phyloP scores from a whole-genome alignment of 1,139 yeast species.

The Diutina neorugosa region DNA sequence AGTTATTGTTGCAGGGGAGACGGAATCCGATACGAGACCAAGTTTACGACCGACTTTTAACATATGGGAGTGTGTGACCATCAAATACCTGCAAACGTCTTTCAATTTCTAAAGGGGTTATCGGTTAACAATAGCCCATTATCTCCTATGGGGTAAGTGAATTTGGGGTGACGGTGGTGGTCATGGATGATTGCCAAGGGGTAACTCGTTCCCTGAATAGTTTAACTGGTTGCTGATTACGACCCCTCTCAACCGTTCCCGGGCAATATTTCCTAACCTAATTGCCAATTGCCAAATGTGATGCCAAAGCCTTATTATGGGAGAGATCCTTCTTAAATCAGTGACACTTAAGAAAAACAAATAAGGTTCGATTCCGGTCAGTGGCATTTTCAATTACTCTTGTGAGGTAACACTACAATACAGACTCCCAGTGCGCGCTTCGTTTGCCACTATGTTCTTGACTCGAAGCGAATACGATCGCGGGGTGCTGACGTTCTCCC shows the following conservation, averaged over 20 bases:
- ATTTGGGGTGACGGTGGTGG: too few relatives aligned
- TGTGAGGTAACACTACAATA: not conserved
- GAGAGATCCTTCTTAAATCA: too few relatives aligned
- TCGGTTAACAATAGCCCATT: not conserved
- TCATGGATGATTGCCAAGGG: too few relatives aligned
- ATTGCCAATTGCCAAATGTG: too few relatives aligned
- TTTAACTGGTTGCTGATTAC: too few relatives aligned
- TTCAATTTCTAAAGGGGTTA: not conserved
- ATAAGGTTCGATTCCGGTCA: not conserved
- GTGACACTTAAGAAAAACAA: too few relatives aligned
- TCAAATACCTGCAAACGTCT: not conserved
- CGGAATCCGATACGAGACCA: not conserved
- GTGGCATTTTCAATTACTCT: not conserved
- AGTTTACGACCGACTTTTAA: not conserved
- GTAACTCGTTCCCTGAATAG: too few relatives aligned
- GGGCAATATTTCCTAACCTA: too few relatives aligned
- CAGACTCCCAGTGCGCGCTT: not conserved
- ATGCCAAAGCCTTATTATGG: too few relatives aligned
- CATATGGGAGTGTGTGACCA: not conserved
- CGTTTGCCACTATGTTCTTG: conserved; percentile 53
- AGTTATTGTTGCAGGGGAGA: not conserved
- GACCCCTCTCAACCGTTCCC: too few relatives aligned
- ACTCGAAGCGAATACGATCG: conserved; percentile 99
- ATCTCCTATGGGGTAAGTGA: not conserved
- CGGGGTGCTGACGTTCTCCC: conserved; percentile 96